A percentile compares a stretch with the other conserved stretches of the same genome.
These are phyloP conservation scores for Ustilago xerochloae DNA, from an alignment of 1,284 basidiomycete genomes.

Conservation along the genomic window DNA sequence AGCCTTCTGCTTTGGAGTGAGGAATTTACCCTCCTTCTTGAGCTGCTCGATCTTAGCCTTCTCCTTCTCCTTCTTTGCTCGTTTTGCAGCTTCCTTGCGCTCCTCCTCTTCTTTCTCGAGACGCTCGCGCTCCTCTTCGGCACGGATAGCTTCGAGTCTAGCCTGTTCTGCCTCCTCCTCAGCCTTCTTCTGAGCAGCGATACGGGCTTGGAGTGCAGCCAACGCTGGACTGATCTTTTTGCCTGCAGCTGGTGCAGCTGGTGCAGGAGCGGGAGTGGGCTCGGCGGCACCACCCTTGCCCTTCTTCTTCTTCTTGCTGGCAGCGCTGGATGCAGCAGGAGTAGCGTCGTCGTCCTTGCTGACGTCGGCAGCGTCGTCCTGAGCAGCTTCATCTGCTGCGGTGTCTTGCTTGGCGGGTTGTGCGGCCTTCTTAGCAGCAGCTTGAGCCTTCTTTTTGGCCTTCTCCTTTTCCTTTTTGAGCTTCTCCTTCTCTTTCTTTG, in stretches of 20 bases:
- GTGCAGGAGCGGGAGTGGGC: constrained; percentile 37
- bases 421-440: constrained; percentile 59
- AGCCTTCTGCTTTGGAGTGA: constrained; percentile 84
- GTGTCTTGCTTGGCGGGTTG: constrained; percentile 40
- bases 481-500: constrained; percentile 68
- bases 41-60: constrained; percentile 66
- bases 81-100: constrained; percentile 63
- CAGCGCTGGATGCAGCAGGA: constrained; percentile 16
- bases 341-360: constrained; percentile 43
- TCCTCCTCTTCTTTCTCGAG: constrained; percentile 64
- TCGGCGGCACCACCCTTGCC: constrained; percentile 52
- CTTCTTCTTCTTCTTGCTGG: constrained; percentile 62
- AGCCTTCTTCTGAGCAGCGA: constrained; percentile 66
- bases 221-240: constrained; percentile 65
- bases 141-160: constrained; percentile 58
- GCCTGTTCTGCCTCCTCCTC: constrained; percentile 63
- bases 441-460: constrained; percentile 65
- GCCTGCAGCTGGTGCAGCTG: constrained; percentile 40
- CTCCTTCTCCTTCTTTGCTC: constrained; percentile 66
- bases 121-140: constrained; percentile 65
- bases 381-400: constrained; percentile 28
- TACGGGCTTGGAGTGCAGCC: constrained; percentile 63
- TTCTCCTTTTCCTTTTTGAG: constrained; percentile 68
- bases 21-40: constrained; percentile 66
- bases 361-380: constrained; percentile 17